Base-by-base conservation (phyloP, 192 early-diverging fungal species). In the Ambispora gerdemannii region DNA sequence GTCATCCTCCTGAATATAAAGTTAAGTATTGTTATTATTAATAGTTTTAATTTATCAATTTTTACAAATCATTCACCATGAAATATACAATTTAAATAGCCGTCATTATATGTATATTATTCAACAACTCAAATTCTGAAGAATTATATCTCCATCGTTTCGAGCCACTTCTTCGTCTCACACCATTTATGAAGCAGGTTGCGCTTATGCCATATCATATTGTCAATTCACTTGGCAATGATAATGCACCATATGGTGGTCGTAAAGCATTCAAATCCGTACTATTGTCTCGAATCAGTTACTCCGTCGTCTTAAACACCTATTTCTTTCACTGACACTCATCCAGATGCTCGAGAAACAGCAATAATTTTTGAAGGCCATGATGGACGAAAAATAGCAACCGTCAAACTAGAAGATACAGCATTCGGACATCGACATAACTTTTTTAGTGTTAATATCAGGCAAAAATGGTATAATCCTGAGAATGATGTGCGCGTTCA, bases 391-490 rank as follows among this genome's bases (percentile, higher is more conserved):
- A 60, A 60, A 34, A 31, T 60, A 7, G 7, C 31, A 17, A 7
- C 8, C 0, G 31, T 60, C 7, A 8, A 24, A 15, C 0, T 30
- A 3, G 31, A 60, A 7, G 10, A 24, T 0, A 60, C 17, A 4
- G 58, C 58, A 34, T 60, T 60, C 4, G 3, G 10, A 17, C 31
- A n/a, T 60, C 58, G 58, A 17, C 24, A 60, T n/a, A 24, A 10
- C 10, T 60, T 25, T 33, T 30, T 17, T 31, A 31, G 19, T 11
- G 24, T 32, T 6, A 19, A 31, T 15, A 60, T 60, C 25, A 8
- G 4, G 19, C 58, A 60, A 60, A 60, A 30, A 60, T 60, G 58
- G 58, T 2, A 3, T n/a, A 25, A 60, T 60, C 27, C 25, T 31
- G 13, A 31, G n/a, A 30, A 60, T 60, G 58, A 60, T 60, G 8